A percentile compares a stretch with the other conserved stretches of the same genome.
These are phyloP conservation scores for Paraphaeosphaeria minitans DNA, from an alignment of 2,329 filamentous ascomycete genomes.

Conservation along the genomic window DNA sequence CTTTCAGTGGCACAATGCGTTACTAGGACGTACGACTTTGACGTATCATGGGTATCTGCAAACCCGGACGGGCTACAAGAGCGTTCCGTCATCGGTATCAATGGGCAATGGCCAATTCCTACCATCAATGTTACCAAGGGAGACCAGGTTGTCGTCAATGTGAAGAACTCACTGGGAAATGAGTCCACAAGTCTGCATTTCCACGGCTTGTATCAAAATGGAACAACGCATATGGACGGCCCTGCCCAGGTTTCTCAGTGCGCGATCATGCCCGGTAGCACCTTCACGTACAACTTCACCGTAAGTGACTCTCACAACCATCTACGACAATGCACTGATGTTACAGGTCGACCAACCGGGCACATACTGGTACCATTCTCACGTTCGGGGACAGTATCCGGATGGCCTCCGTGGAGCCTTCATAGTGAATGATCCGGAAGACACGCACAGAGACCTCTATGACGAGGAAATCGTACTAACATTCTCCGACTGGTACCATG, in stretches of 20 bases:
- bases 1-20: slow-evolving; percentile 25
- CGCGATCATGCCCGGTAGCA: slow-evolving; percentile 63
- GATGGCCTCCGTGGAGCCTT: slow-evolving; percentile 72
- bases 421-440: slow-evolving; percentile 65
- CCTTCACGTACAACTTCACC: slow-evolving; percentile 64
- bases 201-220: slow-evolving; percentile 78
- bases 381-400: slow-evolving; percentile 65
- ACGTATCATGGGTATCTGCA: slow-evolving; percentile 60
- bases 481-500: slow-evolving; percentile 76
- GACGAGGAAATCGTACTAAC: slow-evolving; percentile 68
- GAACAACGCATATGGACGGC: slow-evolving; percentile 76
- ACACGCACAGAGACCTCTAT: slow-evolving; percentile 59
- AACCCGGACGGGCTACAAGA: slow-evolving; percentile 60
- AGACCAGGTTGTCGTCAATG: slow-evolving; percentile 71
- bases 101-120: slow-evolving; percentile 75
- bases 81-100: slow-evolving; percentile 69
- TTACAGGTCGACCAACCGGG: slow-evolving; percentile 57
- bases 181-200: slow-evolving; percentile 72
- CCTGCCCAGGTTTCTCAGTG: slow-evolving; percentile 66
- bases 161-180: slow-evolving; percentile 70
- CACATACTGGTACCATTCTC: slow-evolving; percentile 71
- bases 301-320: slow-evolving; percentile 15
- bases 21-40: slow-evolving; percentile 57
- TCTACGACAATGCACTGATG: slow-evolving; percentile 39
- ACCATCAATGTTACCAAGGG: slow-evolving; percentile 74